These are phyloP conservation scores for Apiospora malaysiana DNA, from an alignment of 2,329 filamentous ascomycete genomes.

Conservation along the genomic window DNA sequence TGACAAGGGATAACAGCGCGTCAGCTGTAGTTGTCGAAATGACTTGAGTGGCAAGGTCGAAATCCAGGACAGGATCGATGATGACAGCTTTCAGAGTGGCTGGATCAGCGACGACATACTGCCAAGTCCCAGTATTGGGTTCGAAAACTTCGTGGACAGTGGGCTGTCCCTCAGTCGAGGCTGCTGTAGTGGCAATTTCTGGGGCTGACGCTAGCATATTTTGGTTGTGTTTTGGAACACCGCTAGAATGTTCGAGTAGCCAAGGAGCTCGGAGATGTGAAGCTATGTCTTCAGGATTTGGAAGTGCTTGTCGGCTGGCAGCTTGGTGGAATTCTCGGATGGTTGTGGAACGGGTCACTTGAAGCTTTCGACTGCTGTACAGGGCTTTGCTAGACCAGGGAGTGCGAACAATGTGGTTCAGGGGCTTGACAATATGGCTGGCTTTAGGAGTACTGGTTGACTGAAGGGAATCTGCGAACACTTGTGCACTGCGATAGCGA, in stretches of 20 bases:
- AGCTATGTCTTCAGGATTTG: neutral
- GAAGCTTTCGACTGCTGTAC: neutral
- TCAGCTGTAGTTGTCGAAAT: conserved; percentile 13
- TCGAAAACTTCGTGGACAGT: conserved; percentile 48
- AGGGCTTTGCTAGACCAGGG: neutral
- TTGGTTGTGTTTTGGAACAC: neutral
- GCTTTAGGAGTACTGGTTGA: neutral
- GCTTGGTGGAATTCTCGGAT: neutral
- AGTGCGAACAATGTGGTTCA: neutral
- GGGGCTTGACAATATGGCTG: neutral
- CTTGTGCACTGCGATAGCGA: neutral
- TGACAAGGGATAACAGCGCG: neutral
- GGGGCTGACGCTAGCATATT: neutral
- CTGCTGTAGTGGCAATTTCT: conserved; percentile 19
- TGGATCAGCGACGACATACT: conserved; percentile 65
- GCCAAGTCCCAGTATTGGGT: conserved; percentile 57
- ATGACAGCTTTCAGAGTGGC: conserved; percentile 55
- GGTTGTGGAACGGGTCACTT: no score
- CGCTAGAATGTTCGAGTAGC: neutral
- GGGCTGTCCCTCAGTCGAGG: conserved; percentile 35
- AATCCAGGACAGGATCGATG: conserved; percentile 68
- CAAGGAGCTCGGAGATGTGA: conserved; percentile 14
- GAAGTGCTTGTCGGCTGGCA: neutral
- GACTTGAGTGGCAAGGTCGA: conserved; percentile 45
- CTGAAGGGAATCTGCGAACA: conserved; percentile 6